These are phyloP conservation scores for Microcera coccophila DNA, from an alignment of 2,329 filamentous ascomycete genomes.

Conservation along the genomic window DNA sequence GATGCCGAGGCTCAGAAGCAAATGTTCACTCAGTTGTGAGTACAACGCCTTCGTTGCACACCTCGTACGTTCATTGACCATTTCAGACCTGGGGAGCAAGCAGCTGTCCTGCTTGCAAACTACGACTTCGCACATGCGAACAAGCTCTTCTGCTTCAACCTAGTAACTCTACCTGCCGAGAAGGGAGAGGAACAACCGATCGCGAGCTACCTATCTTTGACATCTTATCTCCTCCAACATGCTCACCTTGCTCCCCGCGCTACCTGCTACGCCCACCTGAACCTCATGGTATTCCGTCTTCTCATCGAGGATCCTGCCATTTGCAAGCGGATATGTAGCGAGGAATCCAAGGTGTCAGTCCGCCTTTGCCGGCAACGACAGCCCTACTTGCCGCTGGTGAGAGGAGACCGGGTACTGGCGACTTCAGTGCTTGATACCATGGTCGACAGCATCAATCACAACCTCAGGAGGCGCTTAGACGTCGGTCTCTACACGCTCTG, in stretches of 20 bases:
- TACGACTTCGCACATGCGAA: conserved; percentile 95
- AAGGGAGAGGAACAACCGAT: conserved; percentile 71
- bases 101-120: conserved; percentile 74
- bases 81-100: conserved; percentile 69
- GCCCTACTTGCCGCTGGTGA: conserved; percentile 74
- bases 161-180: conserved; percentile 61
- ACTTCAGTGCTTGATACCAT: conserved; percentile 79
- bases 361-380: conserved; percentile 86
- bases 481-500: conserved; percentile 78
- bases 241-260: conserved; percentile 78
- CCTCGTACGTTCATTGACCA: neutral
- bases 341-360: conserved; percentile 69
- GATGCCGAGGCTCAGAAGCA: conserved; percentile 78
- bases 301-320: conserved; percentile 80
- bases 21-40: conserved; percentile 75
- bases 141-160: conserved; percentile 86
- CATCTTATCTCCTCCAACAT: conserved; percentile 91
- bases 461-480: conserved; percentile 80
- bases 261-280: conserved; percentile 78
- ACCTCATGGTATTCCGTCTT: conserved; percentile 78
- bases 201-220: conserved; percentile 77
- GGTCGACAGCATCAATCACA: conserved; percentile 90
- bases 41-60: too few species aligned
- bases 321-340: conserved; percentile 78
- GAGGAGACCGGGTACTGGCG: conserved; percentile 68